phyloP scores from a whole-genome alignment of 192 early-diverging fungal genomes.

The Powellomyces hirtus region DNA sequence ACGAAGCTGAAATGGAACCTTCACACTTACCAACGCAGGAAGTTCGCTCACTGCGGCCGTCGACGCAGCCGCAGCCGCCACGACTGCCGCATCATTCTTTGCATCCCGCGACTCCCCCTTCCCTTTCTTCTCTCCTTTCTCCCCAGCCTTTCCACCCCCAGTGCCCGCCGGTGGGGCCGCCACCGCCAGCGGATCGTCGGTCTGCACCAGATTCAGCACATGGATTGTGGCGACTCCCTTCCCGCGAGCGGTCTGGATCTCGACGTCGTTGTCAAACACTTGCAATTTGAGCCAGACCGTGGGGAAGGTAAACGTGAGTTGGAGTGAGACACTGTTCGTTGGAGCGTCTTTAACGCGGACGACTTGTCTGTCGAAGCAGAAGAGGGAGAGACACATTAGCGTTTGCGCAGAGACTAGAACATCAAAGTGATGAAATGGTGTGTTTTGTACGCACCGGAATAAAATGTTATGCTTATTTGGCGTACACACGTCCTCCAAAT shows the following conservation, averaged over 20 bases:
- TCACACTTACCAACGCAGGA: background rate
- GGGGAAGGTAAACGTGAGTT: conserved; percentile 46
- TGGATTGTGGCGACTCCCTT: conserved; percentile 44
- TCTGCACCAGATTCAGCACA: conserved; percentile 33
- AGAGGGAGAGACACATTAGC: background rate
- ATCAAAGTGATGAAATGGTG: too few species aligned
- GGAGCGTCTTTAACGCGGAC: conserved; percentile 52
- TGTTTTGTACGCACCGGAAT: conserved; percentile 38
- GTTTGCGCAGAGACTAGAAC: background rate
- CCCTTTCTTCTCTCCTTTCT: conserved; percentile 45
- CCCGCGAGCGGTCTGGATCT: conserved; percentile 38
- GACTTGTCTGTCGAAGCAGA: conserved; percentile 45
- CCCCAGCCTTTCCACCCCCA: conserved; percentile 12
- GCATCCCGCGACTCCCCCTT: conserved; percentile 22
- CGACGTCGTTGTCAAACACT: conserved; percentile 57
- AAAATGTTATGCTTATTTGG: conserved; percentile 60
- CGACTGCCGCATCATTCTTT: conserved; percentile 15
- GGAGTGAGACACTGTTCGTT: conserved; percentile 42
- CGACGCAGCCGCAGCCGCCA: conserved; percentile 1
- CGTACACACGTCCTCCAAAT: conserved; percentile 52
- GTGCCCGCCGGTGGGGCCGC: conserved; percentile 10
- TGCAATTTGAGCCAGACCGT: conserved; percentile 40
- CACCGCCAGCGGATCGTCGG: conserved; percentile 28
- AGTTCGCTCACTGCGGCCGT: background rate
- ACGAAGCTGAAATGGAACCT: too few species aligned